A percentile compares a stretch with the other conserved stretches of the same genome.
phyloP scores from a whole-genome alignment of 495 filamentous ascomycete genomes.

The Penicillium cinerascens region DNA sequence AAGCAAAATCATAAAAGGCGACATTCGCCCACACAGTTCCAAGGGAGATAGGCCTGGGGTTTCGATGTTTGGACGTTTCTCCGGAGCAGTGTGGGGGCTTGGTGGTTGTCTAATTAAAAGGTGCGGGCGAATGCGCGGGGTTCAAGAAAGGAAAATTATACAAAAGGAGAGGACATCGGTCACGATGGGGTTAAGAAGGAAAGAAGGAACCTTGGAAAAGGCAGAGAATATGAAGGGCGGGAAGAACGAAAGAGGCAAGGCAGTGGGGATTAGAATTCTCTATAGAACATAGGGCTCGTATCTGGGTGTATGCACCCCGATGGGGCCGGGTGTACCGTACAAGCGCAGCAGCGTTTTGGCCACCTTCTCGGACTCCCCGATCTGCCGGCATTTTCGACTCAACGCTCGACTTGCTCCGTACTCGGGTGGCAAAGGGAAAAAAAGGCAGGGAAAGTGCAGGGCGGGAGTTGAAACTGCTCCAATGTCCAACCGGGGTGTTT shows the following conservation, averaged over 20 bases:
- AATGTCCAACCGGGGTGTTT: conserved; percentile 12
- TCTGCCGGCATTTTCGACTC: not conserved
- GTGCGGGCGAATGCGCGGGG: conserved; percentile 46
- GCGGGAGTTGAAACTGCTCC: conserved; percentile 6
- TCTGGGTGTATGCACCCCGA: conserved; percentile 21
- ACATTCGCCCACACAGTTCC: conserved; percentile 44
- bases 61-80: not conserved
- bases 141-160: conserved; percentile 48
- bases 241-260: conserved; percentile 48
- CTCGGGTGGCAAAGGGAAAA: conserved; percentile 6
- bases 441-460: not conserved
- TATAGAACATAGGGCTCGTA: conserved; percentile 8
- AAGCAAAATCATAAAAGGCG: conserved; percentile 39
- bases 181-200: conserved; percentile 28
- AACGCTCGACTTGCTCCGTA: not conserved
- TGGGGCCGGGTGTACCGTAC: conserved; percentile 15
- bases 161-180: conserved; percentile 49
- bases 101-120: conserved; percentile 31
- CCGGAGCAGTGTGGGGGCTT: conserved; percentile 9
- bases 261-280: conserved; percentile 8
- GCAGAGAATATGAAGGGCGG: conserved; percentile 17
- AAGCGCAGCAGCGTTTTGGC: not conserved
- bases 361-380: conserved; percentile 23
- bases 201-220: conserved; percentile 13
- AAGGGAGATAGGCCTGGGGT: not conserved